phyloP scores from a whole-genome alignment of 805 yeast species.

The Priceomyces fermenticarens region DNA sequence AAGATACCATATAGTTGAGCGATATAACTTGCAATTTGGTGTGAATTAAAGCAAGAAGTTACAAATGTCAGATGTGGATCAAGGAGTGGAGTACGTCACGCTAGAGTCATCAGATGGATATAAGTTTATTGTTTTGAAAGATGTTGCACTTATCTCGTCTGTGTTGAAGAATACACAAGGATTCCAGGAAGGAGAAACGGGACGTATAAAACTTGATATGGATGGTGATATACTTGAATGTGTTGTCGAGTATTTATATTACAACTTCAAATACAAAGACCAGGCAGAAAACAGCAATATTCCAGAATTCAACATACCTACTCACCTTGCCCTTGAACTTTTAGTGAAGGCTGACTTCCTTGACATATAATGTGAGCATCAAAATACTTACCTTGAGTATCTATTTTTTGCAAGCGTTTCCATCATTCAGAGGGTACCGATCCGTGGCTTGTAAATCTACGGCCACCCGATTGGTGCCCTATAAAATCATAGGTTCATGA shows the following conservation, averaged over 20 bases:
- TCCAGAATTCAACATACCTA: constrained; percentile 88
- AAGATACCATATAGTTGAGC: too few relatives aligned
- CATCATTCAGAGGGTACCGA: too few relatives aligned
- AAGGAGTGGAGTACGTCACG: constrained; percentile 39
- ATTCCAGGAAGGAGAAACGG: constrained; percentile 56
- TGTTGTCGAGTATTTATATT: constrained; percentile 81
- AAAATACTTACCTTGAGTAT: not conserved
- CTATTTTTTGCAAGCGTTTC: too few relatives aligned
- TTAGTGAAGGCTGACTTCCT: constrained; percentile 90
- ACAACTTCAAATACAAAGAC: constrained; percentile 64
- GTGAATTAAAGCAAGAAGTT: too few relatives aligned
- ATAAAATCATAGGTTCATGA: too few relatives aligned
- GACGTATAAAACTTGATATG: constrained; percentile 60
- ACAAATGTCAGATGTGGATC: constrained; percentile 1
- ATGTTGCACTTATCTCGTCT: constrained; percentile 74
- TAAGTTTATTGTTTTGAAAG: constrained; percentile 58
- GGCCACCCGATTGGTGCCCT: too few relatives aligned
- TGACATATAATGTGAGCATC: constrained; percentile 44
- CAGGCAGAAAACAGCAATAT: constrained; percentile 50
- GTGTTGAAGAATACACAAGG: constrained; percentile 49
- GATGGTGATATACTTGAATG: constrained; percentile 71
- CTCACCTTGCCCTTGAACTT: constrained; percentile 89
- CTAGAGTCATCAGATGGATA: constrained; percentile 73
- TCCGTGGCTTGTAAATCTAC: too few relatives aligned
- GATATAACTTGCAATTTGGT: too few relatives aligned